Evolutionary conservation across 73 alveolate genomes (phyloP), one percentile per base, ranked within the genome.

Genomic region (Urostyla sp.): DNA sequence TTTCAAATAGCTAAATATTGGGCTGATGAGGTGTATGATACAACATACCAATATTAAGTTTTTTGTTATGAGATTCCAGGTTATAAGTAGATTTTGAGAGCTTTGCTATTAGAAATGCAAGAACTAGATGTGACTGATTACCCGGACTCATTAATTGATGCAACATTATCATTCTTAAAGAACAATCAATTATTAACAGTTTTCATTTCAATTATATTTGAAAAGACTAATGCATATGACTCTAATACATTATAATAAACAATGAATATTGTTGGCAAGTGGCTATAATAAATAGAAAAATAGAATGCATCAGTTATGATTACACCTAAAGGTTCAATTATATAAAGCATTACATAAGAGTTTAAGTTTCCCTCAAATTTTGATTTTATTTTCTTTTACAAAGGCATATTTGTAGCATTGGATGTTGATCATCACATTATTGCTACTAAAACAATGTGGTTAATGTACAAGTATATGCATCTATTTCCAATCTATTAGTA

Each of bases 31-130:
- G 80, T 90, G 13, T 52, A 57, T 3, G 40, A 56, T 21, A 88
- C 83, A 5, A 90, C 83, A 0, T 85, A 55, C 0, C 57, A 80
- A 27, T 44, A 91, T 7, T 67, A 82, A 27, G 74, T 91, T 1
- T 84, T 80, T 36, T 94, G 95, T 95, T 54, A 81, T 38, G 84
- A 90, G 57, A 81, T 94, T 27, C 98, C 98, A 16, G 98, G 98
- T 31, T 69, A 69, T 31, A 56, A 56, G 35, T 67, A 59, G 32
- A 87, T 94, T 21, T 72, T 94, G 6, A 91, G 87, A 56, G 84
- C 89, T 1, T 66, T 94, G 35, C 58, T 94, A 0, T 32, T 88
- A 7, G 96, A 94, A 48, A 30, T 94, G 87, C 90, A 91, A 67
- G 87, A 76, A 0, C 75, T 95, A 69, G 90, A 78, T 18, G 79